Evolutionary conservation across 495 filamentous ascomycete genomes (phyloP).

Genomic region (Clohesyomyces aquaticus): DNA sequence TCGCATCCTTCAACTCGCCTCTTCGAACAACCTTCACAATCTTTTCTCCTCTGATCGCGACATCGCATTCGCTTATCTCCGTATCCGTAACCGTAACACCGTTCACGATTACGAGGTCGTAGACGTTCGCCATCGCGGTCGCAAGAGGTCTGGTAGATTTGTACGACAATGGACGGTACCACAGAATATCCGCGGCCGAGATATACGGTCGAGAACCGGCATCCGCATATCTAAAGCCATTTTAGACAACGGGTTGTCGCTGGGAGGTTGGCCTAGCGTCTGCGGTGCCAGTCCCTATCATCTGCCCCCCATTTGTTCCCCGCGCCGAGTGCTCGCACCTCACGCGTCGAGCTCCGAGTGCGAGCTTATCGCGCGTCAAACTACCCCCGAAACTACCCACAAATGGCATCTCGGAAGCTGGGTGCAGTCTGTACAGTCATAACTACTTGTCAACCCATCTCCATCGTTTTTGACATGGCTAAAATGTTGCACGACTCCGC

Average conservation of each 20-base stretch:
- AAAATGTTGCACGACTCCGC: background rate
- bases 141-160: background rate
- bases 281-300: constrained; percentile 3
- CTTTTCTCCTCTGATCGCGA: constrained; percentile 59
- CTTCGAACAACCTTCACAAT: constrained; percentile 52
- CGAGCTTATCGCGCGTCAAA: constrained; percentile 1
- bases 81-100: constrained; percentile 55
- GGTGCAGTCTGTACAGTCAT: constrained; percentile 10
- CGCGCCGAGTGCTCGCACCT: constrained; percentile 10
- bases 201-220: background rate
- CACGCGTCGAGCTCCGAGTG: constrained; percentile 3
- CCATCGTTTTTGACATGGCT: background rate
- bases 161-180: background rate
- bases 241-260: background rate
- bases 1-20: constrained; percentile 41
- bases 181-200: background rate
- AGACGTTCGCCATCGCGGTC: constrained; percentile 36
- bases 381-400: background rate
- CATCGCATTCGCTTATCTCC: constrained; percentile 53
- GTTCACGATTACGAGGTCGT: constrained; percentile 54
- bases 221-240: background rate
- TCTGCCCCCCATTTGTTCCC: constrained; percentile 27
- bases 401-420: background rate
- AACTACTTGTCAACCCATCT: constrained; percentile 9
- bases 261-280: background rate